These are phyloP conservation scores for Colletotrichum tamarilloi DNA, from an alignment of 2,329 filamentous ascomycete species.

Conservation along the genomic window DNA sequence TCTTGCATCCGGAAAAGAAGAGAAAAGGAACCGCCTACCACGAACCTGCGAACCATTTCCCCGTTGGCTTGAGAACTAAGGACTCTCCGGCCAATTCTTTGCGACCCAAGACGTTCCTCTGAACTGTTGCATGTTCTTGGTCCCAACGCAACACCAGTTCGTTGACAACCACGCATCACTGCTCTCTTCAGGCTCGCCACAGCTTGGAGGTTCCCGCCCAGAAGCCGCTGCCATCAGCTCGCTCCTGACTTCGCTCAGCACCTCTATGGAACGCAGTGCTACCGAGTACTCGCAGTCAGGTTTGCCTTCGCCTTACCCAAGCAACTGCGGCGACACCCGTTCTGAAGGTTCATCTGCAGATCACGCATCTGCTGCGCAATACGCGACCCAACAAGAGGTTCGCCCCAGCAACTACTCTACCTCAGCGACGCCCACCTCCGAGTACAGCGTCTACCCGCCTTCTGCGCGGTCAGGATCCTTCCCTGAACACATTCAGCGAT, in stretches of 20 bases:
- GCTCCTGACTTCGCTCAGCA: slow-evolving; percentile 44
- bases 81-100: slow-evolving; percentile 41
- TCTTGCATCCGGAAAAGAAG: slow-evolving; percentile 18
- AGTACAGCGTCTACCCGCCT: slow-evolving; percentile 83
- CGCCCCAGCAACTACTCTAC: slow-evolving; percentile 77
- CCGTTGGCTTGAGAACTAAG: slow-evolving; percentile 46
- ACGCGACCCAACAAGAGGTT: slow-evolving; percentile 84
- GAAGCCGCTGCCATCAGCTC: slow-evolving; percentile 43
- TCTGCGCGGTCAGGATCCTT: slow-evolving; percentile 86
- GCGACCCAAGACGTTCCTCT: slow-evolving; percentile 37
- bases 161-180: slow-evolving; percentile 45
- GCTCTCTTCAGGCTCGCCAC: slow-evolving; percentile 40
- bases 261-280: slow-evolving; percentile 70
- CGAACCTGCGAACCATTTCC: slow-evolving; percentile 28
- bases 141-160: slow-evolving; percentile 46
- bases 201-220: slow-evolving; percentile 42
- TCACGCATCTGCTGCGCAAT: slow-evolving; percentile 93
- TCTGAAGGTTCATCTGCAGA: slow-evolving; percentile 91
- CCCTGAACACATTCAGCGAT: slow-evolving; percentile 87
- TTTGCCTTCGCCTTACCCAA: slow-evolving; percentile 81
- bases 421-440: slow-evolving; percentile 86
- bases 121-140: slow-evolving; percentile 48
- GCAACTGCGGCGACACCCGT: slow-evolving; percentile 74
- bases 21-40: slow-evolving; percentile 16
- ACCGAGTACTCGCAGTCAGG: slow-evolving; percentile 88